These are phyloP conservation scores for Asterochloris erici DNA, from an alignment of 139 green algal species.

Conservation along the genomic window DNA sequence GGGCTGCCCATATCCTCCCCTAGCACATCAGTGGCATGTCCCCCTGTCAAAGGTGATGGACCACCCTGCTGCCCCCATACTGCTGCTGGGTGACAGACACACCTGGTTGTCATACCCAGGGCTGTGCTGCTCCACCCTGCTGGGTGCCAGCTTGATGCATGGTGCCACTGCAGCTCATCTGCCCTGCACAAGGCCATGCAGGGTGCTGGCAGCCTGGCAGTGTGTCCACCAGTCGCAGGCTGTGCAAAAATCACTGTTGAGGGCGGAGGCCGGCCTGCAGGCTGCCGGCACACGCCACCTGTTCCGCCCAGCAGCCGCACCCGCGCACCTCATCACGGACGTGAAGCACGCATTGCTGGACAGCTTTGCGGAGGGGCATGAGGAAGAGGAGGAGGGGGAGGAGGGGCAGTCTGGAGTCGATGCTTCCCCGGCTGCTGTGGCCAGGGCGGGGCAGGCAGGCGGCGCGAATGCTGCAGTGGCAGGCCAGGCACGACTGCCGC, in stretches of 20 bases:
- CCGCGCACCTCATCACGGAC: background rate
- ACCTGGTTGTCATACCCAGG: too few relatives aligned
- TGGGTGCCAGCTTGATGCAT: background rate
- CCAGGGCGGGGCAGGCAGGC: too few relatives aligned
- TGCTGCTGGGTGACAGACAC: too few relatives aligned
- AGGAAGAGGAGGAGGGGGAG: constrained; percentile 1
- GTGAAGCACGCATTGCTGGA: background rate
- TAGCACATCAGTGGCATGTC: too few relatives aligned
- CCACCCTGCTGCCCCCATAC: too few relatives aligned
- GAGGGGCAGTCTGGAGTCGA: background rate
- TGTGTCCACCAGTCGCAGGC: background rate
- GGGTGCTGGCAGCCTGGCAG: background rate
- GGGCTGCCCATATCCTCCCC: too few relatives aligned
- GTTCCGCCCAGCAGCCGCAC: background rate
- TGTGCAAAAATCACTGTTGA: background rate
- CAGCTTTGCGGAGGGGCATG: constrained; percentile 10
- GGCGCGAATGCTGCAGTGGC: too few relatives aligned
- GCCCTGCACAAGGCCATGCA: background rate
- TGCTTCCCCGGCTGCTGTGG: background rate
- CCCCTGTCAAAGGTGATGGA: too few relatives aligned
- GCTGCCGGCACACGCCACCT: background rate
- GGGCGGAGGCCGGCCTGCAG: background rate
- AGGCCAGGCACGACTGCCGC: background rate
- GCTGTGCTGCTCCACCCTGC: too few relatives aligned
- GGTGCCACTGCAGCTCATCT: background rate